Evolutionary conservation across 2,329 filamentous ascomycete species (phyloP).

Genomic region (Fusarium pseudoanthophilum): DNA sequence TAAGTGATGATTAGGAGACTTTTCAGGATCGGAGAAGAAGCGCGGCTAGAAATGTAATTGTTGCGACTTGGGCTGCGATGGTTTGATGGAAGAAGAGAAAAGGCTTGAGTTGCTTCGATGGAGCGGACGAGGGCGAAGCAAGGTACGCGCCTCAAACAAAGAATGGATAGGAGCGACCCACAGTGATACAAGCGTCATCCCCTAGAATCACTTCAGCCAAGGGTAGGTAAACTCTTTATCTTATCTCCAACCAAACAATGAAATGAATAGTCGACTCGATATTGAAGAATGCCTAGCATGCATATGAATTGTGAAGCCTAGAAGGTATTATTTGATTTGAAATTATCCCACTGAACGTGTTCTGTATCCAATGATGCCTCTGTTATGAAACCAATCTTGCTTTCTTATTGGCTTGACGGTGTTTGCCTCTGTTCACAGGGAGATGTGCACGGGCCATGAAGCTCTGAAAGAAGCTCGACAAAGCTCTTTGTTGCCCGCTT

Average conservation of each 20-base stretch:
- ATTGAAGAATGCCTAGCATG: background rate
- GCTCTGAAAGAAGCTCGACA: background rate
- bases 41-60: background rate
- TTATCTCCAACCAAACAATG: background rate
- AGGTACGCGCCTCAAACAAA: conserved; percentile 10
- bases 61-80: background rate
- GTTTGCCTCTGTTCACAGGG: conserved; percentile 37
- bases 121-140: background rate
- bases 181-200: conserved; percentile 1
- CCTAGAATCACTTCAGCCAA: background rate
- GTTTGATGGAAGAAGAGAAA: conserved; percentile 3
- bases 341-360: background rate
- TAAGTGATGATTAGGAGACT: background rate
- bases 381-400: background rate
- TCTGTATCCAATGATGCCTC: background rate
- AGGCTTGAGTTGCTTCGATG: background rate
- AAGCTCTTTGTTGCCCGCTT: conserved; percentile 3
- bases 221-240: background rate
- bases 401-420: background rate
- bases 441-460: conserved; percentile 41
- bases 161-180: conserved; percentile 5
- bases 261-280: background rate
- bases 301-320: background rate
- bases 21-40: background rate
- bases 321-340: background rate